These are phyloP conservation scores for Orbilia ellipsospora DNA, from an alignment of 2,329 filamentous ascomycete species.

Conservation along the genomic window DNA sequence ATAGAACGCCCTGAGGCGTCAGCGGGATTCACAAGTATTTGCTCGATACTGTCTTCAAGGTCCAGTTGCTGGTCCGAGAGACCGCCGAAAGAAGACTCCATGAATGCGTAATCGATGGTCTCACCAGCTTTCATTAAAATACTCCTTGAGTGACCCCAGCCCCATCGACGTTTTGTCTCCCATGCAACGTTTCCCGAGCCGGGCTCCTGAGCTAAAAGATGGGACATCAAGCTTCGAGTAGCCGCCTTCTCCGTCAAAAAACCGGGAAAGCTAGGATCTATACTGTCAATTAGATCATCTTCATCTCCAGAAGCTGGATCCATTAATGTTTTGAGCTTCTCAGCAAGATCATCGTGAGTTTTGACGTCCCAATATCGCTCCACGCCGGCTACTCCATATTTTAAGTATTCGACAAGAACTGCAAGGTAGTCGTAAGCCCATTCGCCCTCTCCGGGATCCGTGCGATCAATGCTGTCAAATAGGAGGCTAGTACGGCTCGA, in stretches of 20 bases:
- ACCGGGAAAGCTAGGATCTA: slow-evolving; percentile 40
- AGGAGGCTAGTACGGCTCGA: slow-evolving; percentile 17
- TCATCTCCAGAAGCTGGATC: slow-evolving; percentile 39
- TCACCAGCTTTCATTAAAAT: slow-evolving; percentile 70
- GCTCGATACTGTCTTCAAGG: slow-evolving; percentile 61
- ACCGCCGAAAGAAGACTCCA: slow-evolving; percentile 73
- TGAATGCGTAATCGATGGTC: slow-evolving; percentile 69
- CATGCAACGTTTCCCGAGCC: slow-evolving; percentile 56
- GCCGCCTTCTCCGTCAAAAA: slow-evolving; percentile 47
- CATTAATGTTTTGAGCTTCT: slow-evolving; percentile 30
- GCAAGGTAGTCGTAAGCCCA: slow-evolving; percentile 46
- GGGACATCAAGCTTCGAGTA: slow-evolving; percentile 40
- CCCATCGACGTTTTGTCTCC: slow-evolving; percentile 68
- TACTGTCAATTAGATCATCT: slow-evolving; percentile 47
- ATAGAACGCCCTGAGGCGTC: slow-evolving; percentile 45
- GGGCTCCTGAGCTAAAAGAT: slow-evolving; percentile 39
- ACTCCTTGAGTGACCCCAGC: slow-evolving; percentile 70
- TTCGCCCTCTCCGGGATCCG: not conserved
- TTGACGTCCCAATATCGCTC: slow-evolving; percentile 43
- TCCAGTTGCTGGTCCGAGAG: slow-evolving; percentile 63
- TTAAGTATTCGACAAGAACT: slow-evolving; percentile 42
- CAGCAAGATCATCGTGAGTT: slow-evolving; percentile 46
- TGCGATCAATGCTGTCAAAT: slow-evolving; percentile 41
- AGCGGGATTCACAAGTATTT: slow-evolving; percentile 59
- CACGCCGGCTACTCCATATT: slow-evolving; percentile 39